Base-by-base conservation (phyloP, 225 moss, liverwort and hornwort species). In the Asterella californica region DNA sequence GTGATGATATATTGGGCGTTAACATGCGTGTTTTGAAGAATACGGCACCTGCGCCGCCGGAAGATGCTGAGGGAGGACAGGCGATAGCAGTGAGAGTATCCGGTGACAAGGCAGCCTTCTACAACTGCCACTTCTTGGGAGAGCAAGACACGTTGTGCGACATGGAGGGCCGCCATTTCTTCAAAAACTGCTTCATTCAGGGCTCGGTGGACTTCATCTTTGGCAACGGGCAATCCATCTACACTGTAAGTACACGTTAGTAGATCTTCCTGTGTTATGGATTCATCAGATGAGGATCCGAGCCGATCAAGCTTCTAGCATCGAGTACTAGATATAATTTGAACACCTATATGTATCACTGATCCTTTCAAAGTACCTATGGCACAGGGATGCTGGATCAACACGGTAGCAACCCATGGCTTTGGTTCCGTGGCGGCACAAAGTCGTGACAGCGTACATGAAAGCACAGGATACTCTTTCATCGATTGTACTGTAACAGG, bases 111-210 rank as follows among this genome's bases (percentile, higher is more conserved):
- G 84, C 87, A 1, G 81, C 87, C 2, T 87, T 87, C 49, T 82
- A 79, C 37, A 42, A 73, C 3, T 87, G 84, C 46, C 69, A 30
- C 10, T 87, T 87, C 45, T 73, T 79, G 0, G 84, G 87, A n/a
- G 87, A 84, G 21, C 87, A 87, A 46, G 87, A 87, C 73, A 87
- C 87, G 11, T 62, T 87, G 18, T 82, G 76, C 64, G 87, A 87
- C 46, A 79, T 79, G 82, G 19, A n/a, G 76, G 87, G 87, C 1
- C 84, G 84, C 10, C 87, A 87, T 34, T 87, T 72, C 61, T 87
- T 87, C n/a, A 69, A 74, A 25, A 69, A 82, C 38, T 87, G 87
- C 75, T 67, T 73, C 76, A 87, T 87, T 22, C 87, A 84, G 72
- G 87, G 87, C 2, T 82, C 87, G 19, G 77, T 84, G 11, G 87